A percentile compares a stretch with the other conserved stretches of the same genome.
phyloP scores from a whole-genome alignment of 1,284 basidiomycete species.

The Ganoderma lingzhi region DNA sequence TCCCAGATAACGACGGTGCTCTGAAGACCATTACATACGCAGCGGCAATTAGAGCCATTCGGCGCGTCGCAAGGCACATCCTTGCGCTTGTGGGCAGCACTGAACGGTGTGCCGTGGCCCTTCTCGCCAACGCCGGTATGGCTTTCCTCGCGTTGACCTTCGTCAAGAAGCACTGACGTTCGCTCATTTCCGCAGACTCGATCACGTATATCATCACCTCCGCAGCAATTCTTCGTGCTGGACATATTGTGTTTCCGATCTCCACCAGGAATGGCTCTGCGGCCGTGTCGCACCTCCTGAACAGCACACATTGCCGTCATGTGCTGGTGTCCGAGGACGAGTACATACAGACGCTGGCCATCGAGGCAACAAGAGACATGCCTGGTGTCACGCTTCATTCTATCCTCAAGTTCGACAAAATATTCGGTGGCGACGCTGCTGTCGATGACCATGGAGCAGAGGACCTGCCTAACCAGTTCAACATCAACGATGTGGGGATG shows the following conservation, averaged over 20 bases:
- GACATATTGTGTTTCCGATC: conserved; percentile 37
- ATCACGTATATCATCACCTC: conserved; percentile 41
- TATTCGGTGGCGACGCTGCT: conserved; percentile 13
- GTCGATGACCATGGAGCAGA: not conserved
- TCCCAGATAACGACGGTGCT: not conserved
- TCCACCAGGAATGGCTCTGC: conserved; percentile 31
- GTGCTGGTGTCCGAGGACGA: conserved; percentile 25
- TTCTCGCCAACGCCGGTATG: conserved; percentile 32
- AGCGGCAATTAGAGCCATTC: conserved; percentile 8
- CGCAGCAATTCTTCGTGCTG: conserved; percentile 42
- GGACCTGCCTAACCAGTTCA: conserved; percentile 5
- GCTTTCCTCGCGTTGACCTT: not conserved
- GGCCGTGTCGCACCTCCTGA: conserved; percentile 33
- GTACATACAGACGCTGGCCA: conserved; percentile 10
- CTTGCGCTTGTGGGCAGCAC: not conserved
- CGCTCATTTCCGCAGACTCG: conserved; percentile 33
- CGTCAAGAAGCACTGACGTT: not conserved
- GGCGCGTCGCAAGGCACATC: conserved; percentile 8
- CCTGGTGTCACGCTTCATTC: conserved; percentile 15
- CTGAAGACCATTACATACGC: conserved; percentile 13
- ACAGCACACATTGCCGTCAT: conserved; percentile 14
- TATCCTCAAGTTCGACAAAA: conserved; percentile 25
- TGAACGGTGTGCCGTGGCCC: conserved; percentile 19
- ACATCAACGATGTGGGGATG: conserved; percentile 10
- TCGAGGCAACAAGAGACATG: not conserved